Base-by-base conservation (phyloP, 345 rosid species). In the Populus davidiana region DNA sequence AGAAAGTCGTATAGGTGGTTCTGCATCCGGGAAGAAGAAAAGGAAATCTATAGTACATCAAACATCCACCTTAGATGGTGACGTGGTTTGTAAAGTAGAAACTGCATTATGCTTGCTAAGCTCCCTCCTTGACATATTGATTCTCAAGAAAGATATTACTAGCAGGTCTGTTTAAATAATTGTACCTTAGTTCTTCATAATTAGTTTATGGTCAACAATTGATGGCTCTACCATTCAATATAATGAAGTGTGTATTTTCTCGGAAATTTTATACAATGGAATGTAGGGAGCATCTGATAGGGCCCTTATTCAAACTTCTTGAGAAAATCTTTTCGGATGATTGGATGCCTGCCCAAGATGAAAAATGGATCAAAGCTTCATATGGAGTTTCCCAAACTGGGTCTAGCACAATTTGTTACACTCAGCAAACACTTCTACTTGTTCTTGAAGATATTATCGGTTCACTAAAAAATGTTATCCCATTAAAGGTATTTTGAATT, bases 251-350 rank as follows among this genome's bases (percentile, higher is more conserved):
- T 31, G 18, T 14, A n/a, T 63, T n/a, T 70, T 52, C 71, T 62
- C 23, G 23, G 29, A 78, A 72, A 70, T n/a, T 49, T 8, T 35
- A 25, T 64, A 65, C 27, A 50, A 68, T 71, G 77, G 7, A 54
- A 74, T 67, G 69, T 71, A 96, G 99, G 96, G 93, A 86, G 72
- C 83, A 69, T 73, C 90, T 93, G 35, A 63, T 96, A 78, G 91
- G 88, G 54, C 89, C 96, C 65, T 85, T 96, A 80, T 90, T 93
- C 83, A 87, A 87, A 86, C 89, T 96, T 85, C 90, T 96, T 18
- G 84, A 82, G 69, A 87, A 84, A 79, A 75, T 81, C 5, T 85
- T 87, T 81, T 88, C 86, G 0, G 74, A 85, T 75, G 92, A 87
- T 72, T 88, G 90, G 91, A 65, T 78, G 31, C 75, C 79, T 47